Percentiles rank a stretch among this genome's conserved stretches.
phyloP scores from a whole-genome alignment of 768 basidiomycete genomes.

The Hemileccinum impolitum region DNA sequence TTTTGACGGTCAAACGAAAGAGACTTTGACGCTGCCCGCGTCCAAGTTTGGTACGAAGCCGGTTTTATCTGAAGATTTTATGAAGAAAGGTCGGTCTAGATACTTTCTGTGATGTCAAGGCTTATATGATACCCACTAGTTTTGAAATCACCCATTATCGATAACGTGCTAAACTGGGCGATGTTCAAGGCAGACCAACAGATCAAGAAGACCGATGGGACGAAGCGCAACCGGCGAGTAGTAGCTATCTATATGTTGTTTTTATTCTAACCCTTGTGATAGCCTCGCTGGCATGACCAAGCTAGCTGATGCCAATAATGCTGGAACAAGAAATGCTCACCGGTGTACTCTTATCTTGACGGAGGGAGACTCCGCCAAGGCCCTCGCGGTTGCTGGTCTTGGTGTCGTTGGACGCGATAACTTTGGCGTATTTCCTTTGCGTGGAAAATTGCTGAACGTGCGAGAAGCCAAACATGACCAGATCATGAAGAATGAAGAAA shows the following conservation, averaged over 20 bases:
- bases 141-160: constrained; percentile 83
- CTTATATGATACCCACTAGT: constrained; percentile 44
- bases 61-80: constrained; percentile 80
- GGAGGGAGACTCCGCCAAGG: constrained; percentile 99
- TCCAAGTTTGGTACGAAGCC: constrained; percentile 93
- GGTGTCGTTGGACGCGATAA: constrained; percentile 94
- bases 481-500: constrained; percentile 98
- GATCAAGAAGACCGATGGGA: constrained; percentile 93
- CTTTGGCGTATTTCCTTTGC: constrained; percentile 96
- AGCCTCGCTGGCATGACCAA: constrained; percentile 91
- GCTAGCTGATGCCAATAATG: constrained; percentile 95
- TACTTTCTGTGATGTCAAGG: not conserved
- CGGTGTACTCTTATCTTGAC: constrained; percentile 95
- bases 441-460: constrained; percentile 95
- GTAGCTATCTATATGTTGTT: not conserved
- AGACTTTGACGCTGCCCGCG: constrained; percentile 81
- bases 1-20: constrained; percentile 99
- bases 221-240: constrained; percentile 77
- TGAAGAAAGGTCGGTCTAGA: constrained; percentile 78
- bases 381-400: constrained; percentile 91
- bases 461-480: constrained; percentile 95
- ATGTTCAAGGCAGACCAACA: constrained; percentile 96
- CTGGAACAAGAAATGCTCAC: constrained; percentile 76
- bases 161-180: constrained; percentile 92
- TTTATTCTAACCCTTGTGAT: not conserved